These are phyloP conservation scores for Blakeslea trispora DNA, from an alignment of 371 early-diverging fungal species.

Conservation along the genomic window DNA sequence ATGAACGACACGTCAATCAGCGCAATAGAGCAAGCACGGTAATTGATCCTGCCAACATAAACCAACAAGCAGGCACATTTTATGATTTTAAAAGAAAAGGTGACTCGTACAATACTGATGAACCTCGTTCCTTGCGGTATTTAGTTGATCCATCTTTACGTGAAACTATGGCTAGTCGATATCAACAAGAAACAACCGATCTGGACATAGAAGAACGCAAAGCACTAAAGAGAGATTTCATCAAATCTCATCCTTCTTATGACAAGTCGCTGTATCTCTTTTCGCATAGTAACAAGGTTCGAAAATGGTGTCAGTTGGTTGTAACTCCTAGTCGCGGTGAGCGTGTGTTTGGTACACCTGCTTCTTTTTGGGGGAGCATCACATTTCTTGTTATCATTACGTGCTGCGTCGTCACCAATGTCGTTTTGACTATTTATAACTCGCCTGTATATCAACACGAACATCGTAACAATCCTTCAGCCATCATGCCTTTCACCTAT, in stretches of 20 bases:
- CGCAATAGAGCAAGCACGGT: constrained; percentile 14
- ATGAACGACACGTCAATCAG: neutral
- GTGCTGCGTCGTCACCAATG: constrained; percentile 51
- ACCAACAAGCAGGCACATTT: constrained; percentile 32
- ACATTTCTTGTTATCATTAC: constrained; percentile 51
- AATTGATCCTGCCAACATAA: constrained; percentile 15
- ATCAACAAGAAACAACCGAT: constrained; percentile 31
- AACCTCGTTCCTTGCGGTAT: constrained; percentile 29
- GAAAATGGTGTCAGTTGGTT: constrained; percentile 60
- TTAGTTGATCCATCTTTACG: constrained; percentile 31
- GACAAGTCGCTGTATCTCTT: constrained; percentile 64
- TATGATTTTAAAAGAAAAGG: constrained; percentile 24
- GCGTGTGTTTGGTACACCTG: constrained; percentile 54
- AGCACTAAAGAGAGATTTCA: constrained; percentile 56
- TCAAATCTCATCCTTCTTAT: constrained; percentile 62
- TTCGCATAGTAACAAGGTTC: constrained; percentile 50
- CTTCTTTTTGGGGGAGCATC: constrained; percentile 41
- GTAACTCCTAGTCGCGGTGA: constrained; percentile 58
- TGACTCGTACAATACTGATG: constrained; percentile 9
- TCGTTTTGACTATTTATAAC: constrained; percentile 56
- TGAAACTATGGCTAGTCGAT: constrained; percentile 30
- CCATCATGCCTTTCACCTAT: constrained; percentile 20
- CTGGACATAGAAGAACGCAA: constrained; percentile 48
- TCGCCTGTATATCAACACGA: constrained; percentile 58
- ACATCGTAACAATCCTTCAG: constrained; percentile 35